phyloP scores from a whole-genome alignment of 1,284 basidiomycete species.

The Pholiota adiposa region DNA sequence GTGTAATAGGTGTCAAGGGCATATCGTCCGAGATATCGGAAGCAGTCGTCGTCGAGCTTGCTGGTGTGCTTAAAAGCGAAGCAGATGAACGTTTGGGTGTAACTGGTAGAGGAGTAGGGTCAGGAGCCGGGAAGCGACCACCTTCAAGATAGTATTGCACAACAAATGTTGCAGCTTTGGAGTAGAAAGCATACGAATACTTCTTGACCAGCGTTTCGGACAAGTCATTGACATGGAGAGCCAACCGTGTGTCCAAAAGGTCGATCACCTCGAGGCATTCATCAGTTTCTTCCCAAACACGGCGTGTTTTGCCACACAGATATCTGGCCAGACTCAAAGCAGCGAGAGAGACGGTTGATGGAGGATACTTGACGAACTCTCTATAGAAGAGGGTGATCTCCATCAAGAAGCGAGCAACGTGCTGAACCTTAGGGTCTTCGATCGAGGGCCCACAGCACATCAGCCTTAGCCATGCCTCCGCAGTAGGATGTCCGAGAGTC shows the following conservation, averaged over 20 bases:
- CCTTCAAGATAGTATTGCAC: slow-evolving; percentile 91
- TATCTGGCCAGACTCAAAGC: slow-evolving; percentile 89
- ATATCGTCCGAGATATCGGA: slow-evolving; percentile 82
- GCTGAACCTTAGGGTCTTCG: slow-evolving; percentile 90
- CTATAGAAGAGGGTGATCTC: slow-evolving; percentile 98
- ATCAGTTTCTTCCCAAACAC: slow-evolving; percentile 80
- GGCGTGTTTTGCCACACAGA: slow-evolving; percentile 79
- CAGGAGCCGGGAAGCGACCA: slow-evolving; percentile 63
- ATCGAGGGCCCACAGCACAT: slow-evolving; percentile 71
- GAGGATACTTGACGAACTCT: slow-evolving; percentile 87
- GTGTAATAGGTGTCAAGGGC: slow-evolving; percentile 78
- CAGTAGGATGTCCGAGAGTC: slow-evolving; percentile 96
- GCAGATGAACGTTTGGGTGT: slow-evolving; percentile 69
- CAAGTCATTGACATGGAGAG: slow-evolving; percentile 85
- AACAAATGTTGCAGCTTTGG: slow-evolving; percentile 90
- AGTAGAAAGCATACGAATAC: slow-evolving; percentile 95
- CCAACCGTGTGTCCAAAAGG: slow-evolving; percentile 83
- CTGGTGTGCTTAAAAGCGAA: slow-evolving; percentile 68
- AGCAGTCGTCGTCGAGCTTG: slow-evolving; percentile 69
- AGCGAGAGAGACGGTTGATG: slow-evolving; percentile 88
- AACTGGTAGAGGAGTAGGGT: slow-evolving; percentile 60
- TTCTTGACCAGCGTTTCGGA: slow-evolving; percentile 97
- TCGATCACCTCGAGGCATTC: slow-evolving; percentile 81
- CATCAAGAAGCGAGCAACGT: slow-evolving; percentile 97
- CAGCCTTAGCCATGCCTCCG: slow-evolving; percentile 94